phyloP scores from a whole-genome alignment of 108 stramenopile species.

The Cyclotella atomus region DNA sequence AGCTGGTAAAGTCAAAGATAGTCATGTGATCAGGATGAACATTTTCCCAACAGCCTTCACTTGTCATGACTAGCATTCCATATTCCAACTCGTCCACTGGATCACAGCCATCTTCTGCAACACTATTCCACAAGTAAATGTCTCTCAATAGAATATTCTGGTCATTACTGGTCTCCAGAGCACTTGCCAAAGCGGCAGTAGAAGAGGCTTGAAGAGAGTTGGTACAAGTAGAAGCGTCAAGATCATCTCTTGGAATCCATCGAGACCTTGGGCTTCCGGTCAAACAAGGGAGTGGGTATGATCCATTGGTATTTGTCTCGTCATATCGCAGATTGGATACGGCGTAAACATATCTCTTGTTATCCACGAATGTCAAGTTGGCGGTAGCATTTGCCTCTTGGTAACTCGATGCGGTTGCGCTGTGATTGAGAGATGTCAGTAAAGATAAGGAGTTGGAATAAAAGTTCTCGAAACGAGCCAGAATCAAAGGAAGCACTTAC shows the following conservation, averaged over 20 bases:
- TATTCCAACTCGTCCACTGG: constrained; percentile 25
- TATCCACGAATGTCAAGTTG: constrained; percentile 8
- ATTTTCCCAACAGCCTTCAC: constrained; percentile 56
- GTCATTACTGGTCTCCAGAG: constrained; percentile 39
- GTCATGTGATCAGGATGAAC: constrained; percentile 52
- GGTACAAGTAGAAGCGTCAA: constrained; percentile 22
- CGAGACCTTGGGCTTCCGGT: constrained; percentile 35
- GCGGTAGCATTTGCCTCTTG: constrained; percentile 7
- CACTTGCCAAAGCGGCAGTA: constrained; percentile 11
- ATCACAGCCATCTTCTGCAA: constrained; percentile 33
- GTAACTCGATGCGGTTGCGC: neutral
- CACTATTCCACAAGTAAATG: constrained; percentile 35
- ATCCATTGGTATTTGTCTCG: constrained; percentile 31
- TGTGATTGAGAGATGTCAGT: neutral
- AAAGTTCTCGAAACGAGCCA: neutral
- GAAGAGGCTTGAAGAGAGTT: constrained; percentile 27
- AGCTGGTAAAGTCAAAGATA: constrained; percentile 43
- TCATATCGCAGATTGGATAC: constrained; percentile 38
- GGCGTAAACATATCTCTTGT: constrained; percentile 26
- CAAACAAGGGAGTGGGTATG: constrained; percentile 25
- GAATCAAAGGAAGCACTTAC: neutral
- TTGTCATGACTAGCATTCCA: constrained; percentile 50
- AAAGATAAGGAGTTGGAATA: too few species aligned
- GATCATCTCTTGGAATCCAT: constrained; percentile 44
- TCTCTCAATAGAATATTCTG: constrained; percentile 41